A percentile compares a stretch with the other conserved stretches of the same genome.
phyloP scores from a whole-genome alignment of 352 stramenopile species.

The Blastocystis sp. region DNA sequence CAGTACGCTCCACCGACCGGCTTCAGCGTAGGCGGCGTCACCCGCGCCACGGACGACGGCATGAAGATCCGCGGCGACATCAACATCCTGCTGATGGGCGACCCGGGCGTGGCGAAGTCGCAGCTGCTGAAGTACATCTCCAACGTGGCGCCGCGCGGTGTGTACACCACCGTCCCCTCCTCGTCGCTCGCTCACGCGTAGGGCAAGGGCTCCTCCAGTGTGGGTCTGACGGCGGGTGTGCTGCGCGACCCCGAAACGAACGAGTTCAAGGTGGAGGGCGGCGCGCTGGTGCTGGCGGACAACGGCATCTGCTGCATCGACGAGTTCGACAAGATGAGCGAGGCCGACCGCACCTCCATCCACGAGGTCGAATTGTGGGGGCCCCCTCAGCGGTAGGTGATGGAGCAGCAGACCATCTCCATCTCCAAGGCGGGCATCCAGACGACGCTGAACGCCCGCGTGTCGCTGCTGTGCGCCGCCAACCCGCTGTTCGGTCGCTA shows the following conservation, averaged over 20 bases:
- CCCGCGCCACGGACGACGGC: slow-evolving; percentile 77
- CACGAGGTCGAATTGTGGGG: slow-evolving; percentile 79
- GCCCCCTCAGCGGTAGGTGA: slow-evolving; percentile 74
- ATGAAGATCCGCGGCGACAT: slow-evolving; percentile 94
- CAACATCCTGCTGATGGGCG: slow-evolving; percentile 94
- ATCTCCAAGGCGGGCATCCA: slow-evolving; percentile 92
- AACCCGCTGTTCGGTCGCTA: slow-evolving; percentile 97
- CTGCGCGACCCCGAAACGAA: slow-evolving; percentile 89
- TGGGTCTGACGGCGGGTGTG: slow-evolving; percentile 93
- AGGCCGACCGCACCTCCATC: slow-evolving; percentile 90
- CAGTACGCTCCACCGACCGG: slow-evolving; percentile 79
- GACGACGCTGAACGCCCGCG: slow-evolving; percentile 91
- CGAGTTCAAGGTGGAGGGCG: slow-evolving; percentile 90
- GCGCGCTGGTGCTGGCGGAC: slow-evolving; percentile 91
- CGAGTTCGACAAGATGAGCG: slow-evolving; percentile 99
- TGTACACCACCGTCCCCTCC: slow-evolving; percentile 96
- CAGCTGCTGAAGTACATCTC: slow-evolving; percentile 85
- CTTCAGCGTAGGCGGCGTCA: slow-evolving; percentile 71
- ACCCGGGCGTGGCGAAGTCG: slow-evolving; percentile 93
- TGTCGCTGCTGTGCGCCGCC: slow-evolving; percentile 93
- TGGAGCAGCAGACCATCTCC: slow-evolving; percentile 81
- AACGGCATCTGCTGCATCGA: slow-evolving; percentile 97
- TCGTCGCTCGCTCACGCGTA: slow-evolving; percentile 78
- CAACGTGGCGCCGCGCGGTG: slow-evolving; percentile 88
- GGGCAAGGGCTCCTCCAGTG: slow-evolving; percentile 90